These are phyloP conservation scores for Gaeumannomyces sp. DNA, from an alignment of 2,329 filamentous ascomycete species.

Conservation along the genomic window DNA sequence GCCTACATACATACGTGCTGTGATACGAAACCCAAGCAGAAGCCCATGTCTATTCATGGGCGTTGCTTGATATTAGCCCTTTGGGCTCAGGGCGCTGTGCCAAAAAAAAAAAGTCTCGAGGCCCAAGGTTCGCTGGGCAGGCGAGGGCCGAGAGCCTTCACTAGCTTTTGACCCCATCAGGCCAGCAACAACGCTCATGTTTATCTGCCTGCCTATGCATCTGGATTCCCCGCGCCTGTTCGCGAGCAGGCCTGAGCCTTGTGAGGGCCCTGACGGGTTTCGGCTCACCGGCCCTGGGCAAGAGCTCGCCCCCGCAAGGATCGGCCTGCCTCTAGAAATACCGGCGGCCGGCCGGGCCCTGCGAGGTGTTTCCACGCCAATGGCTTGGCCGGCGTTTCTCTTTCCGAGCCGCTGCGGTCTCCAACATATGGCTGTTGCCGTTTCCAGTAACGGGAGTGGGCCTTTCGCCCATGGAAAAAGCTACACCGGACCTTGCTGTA, in stretches of 20 bases:
- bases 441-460: background rate
- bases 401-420: too few relatives aligned
- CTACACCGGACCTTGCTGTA: too few relatives aligned
- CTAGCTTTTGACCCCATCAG: background rate
- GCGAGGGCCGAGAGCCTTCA: background rate
- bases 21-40: background rate
- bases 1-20: too few relatives aligned
- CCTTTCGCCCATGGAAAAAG: background rate
- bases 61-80: background rate
- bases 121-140: background rate
- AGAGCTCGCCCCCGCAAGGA: background rate
- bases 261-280: background rate
- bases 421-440: background rate
- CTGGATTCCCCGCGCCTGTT: too few relatives aligned
- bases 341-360: background rate
- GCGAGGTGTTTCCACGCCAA: background rate
- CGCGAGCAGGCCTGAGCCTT: background rate
- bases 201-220: too few relatives aligned
- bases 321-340: background rate
- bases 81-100: too few relatives aligned
- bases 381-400: background rate
- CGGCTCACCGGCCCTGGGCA: background rate
- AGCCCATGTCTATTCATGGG: background rate
- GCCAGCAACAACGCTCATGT: too few relatives aligned
- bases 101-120: background rate